Conservation (phyloP, 176 grass and related monocot genomes). For the Coix lacrymajobi region DNA sequence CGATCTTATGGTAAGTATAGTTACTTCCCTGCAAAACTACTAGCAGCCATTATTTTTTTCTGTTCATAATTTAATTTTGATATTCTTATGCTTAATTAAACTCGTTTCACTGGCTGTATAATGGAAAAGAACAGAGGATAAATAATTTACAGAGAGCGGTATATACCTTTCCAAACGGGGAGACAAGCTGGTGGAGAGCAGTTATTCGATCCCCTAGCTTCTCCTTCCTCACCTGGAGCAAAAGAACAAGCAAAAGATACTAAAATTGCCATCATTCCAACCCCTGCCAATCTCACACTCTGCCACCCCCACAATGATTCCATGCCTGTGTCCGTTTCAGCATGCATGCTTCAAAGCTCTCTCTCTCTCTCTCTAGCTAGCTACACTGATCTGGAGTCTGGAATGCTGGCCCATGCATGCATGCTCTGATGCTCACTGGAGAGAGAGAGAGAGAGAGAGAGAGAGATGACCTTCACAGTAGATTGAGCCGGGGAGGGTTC, state of each 20-base stretch:
- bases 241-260: slow-evolving; percentile 40
- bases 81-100: background rate
- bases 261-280: slow-evolving; percentile 42
- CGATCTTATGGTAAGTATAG: background rate
- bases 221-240: slow-evolving; percentile 93
- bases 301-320: slow-evolving; percentile 41
- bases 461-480: slow-evolving; percentile 68
- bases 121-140: background rate
- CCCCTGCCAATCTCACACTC: slow-evolving; percentile 37
- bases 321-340: slow-evolving; percentile 41
- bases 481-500: slow-evolving; percentile 60
- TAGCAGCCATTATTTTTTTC: background rate
- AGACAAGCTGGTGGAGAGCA: slow-evolving; percentile 95
- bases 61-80: background rate
- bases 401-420: slow-evolving; percentile 12
- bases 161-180: slow-evolving; percentile 96
- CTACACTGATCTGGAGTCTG: slow-evolving; percentile 24
- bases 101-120: background rate
- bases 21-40: background rate
- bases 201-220: slow-evolving; percentile 99
- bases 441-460: slow-evolving; percentile 33
- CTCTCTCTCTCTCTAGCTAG: slow-evolving; percentile 23
- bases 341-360: slow-evolving; percentile 38
- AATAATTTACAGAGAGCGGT: background rate
- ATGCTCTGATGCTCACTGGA: background rate